Evolutionary conservation across 2,329 filamentous ascomycete genomes (phyloP).

Genomic region (Xylaria sp.): DNA sequence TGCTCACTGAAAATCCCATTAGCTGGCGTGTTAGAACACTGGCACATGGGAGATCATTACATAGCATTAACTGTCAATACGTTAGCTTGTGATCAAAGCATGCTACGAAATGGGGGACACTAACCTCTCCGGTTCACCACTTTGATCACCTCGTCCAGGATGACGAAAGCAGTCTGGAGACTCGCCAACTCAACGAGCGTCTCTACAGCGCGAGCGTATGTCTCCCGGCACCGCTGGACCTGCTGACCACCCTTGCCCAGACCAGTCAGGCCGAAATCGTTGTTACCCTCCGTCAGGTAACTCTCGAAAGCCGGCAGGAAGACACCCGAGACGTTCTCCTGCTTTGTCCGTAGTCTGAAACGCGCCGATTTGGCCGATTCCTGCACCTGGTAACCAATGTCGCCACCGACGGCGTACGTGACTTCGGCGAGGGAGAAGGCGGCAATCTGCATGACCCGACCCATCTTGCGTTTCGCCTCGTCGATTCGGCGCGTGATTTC

Average conservation of each 20-base stretch:
- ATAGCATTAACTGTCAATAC: slow-evolving; percentile 82
- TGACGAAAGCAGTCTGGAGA: slow-evolving; percentile 97
- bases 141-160: slow-evolving; percentile 98
- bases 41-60: slow-evolving; percentile 54
- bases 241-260: slow-evolving; percentile 97
- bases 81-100: slow-evolving; percentile 43
- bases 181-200: slow-evolving; percentile 94
- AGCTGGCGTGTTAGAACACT: slow-evolving; percentile 28
- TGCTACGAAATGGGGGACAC: slow-evolving; percentile 39
- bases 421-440: slow-evolving; percentile 98
- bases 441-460: slow-evolving; percentile 98
- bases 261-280: slow-evolving; percentile 95
- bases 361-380: slow-evolving; percentile 93
- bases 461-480: slow-evolving; percentile 99
- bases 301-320: slow-evolving; percentile 93
- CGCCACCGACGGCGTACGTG: slow-evolving; percentile 93
- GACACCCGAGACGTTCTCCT: slow-evolving; percentile 98
- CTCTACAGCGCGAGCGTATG: slow-evolving; percentile 94
- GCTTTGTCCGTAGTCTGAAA: slow-evolving; percentile 92
- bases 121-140: slow-evolving; percentile 94
- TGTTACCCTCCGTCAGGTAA: slow-evolving; percentile 86
- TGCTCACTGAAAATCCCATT: slow-evolving; percentile 69
- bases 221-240: slow-evolving; percentile 93
- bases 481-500: slow-evolving; percentile 98
- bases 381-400: slow-evolving; percentile 96